Percentiles rank a stretch among this genome's conserved stretches.
Conservation (phyloP, 345 rosid genomes). For the Mangifera indica region DNA sequence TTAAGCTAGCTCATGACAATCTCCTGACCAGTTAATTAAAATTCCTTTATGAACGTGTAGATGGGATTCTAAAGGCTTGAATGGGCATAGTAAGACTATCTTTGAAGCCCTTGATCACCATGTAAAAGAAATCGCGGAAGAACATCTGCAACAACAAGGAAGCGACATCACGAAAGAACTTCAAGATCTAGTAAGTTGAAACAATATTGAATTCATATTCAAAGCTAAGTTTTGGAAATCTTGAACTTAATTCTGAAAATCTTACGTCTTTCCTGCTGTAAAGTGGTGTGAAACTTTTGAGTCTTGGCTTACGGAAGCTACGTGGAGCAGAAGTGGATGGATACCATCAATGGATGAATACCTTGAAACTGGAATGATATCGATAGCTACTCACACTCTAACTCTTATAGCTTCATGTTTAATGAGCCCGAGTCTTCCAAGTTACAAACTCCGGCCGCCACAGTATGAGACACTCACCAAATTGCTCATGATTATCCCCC, state of each 20-base stretch:
- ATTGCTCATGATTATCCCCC: constrained; percentile 48
- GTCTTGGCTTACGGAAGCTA: constrained; percentile 60
- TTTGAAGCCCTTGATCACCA: constrained; percentile 51
- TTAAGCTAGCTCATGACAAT: background rate
- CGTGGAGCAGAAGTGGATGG: constrained; percentile 45
- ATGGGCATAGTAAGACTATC: constrained; percentile 44
- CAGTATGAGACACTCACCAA: constrained; percentile 41
- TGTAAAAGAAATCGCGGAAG: constrained; percentile 32
- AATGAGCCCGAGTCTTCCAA: constrained; percentile 26
- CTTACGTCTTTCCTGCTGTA: background rate
- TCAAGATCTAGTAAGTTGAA: constrained; percentile 38
- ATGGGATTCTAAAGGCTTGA: constrained; percentile 53
- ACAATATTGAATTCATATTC: no score
- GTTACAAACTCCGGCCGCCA: constrained; percentile 26
- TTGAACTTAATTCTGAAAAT: background rate
- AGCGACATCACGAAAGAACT: constrained; percentile 37
- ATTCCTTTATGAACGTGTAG: constrained; percentile 21
- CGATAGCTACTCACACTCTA: constrained; percentile 44
- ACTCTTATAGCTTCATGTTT: constrained; percentile 45
- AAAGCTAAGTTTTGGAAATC: background rate
- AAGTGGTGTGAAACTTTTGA: constrained; percentile 70
- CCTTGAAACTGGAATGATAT: constrained; percentile 43
- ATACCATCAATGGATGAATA: constrained; percentile 45
- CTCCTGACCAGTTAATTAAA: no score
- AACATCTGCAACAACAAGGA: constrained; percentile 28